A percentile compares a stretch with the other conserved stretches of the same genome.
phyloP scores from a whole-genome alignment of 768 basidiomycete genomes.

The Boletus reticulatus region DNA sequence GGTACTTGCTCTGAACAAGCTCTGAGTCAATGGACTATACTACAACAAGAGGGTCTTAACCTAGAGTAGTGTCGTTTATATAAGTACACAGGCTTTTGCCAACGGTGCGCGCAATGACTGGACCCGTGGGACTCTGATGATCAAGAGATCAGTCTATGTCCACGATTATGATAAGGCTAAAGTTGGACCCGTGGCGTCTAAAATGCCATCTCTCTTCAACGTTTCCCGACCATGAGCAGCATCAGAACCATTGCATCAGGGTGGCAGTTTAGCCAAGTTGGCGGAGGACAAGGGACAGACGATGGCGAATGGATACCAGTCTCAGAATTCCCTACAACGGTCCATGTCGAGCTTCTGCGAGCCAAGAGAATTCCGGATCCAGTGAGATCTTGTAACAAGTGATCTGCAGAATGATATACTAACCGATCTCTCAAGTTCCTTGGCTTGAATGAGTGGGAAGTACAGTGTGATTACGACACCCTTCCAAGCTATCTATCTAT shows the following conservation, averaged over 20 bases:
- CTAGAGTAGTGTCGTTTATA: no score
- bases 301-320: constrained; percentile 66
- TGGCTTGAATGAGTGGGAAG: constrained; percentile 83
- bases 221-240: constrained; percentile 14
- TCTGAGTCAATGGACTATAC: constrained; percentile 24
- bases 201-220: neutral
- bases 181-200: neutral
- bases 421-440: constrained; percentile 48
- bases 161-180: neutral
- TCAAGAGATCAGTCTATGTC: neutral
- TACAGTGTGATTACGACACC: constrained; percentile 66
- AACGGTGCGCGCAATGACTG: no score
- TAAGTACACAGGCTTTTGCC: no score
- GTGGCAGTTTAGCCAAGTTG: constrained; percentile 71
- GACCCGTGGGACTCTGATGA: no score
- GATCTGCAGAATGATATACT: constrained; percentile 1
- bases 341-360: constrained; percentile 83
- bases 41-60: no score
- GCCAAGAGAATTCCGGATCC: constrained; percentile 78
- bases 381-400: constrained; percentile 41
- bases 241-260: constrained; percentile 35
- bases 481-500: neutral
- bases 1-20: constrained; percentile 43
- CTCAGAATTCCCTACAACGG: constrained; percentile 74
- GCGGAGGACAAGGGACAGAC: constrained; percentile 55